Evolutionary conservation across 2,329 filamentous ascomycete genomes (phyloP).

Genomic region (Colletotrichum sp.): DNA sequence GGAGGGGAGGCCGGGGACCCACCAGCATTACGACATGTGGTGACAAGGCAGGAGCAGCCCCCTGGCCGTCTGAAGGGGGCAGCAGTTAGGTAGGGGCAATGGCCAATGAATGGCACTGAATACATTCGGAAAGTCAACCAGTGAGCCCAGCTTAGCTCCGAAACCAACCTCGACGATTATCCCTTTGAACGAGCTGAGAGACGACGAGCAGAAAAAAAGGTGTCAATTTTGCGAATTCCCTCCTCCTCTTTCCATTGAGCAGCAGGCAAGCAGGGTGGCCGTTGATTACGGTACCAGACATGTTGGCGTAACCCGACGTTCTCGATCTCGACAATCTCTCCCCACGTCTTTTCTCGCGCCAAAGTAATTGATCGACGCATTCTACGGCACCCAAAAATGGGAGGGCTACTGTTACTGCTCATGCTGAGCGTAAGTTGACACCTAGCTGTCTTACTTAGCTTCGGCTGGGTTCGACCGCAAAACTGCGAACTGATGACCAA

Average conservation of each 20-base stretch:
- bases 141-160: conserved; percentile 4
- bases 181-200: conserved; percentile 10
- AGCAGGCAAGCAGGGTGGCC: not conserved
- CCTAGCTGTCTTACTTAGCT: not conserved
- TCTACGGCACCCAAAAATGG: conserved; percentile 32
- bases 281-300: not conserved
- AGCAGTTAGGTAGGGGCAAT: not conserved
- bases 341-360: not conserved
- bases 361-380: not conserved
- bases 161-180: conserved; percentile 16
- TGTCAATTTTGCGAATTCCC: not conserved
- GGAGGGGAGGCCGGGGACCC: not conserved
- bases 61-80: not conserved
- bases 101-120: conserved; percentile 2
- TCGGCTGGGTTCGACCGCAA: not conserved
- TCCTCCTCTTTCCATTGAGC: not conserved
- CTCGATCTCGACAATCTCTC: conserved; percentile 1
- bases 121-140: not conserved
- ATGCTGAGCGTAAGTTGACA: conserved; percentile 42
- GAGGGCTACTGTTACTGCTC: conserved; percentile 42
- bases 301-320: conserved; percentile 9
- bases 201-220: not conserved
- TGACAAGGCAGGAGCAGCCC: conserved; percentile 2
- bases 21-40: conserved; percentile 16
- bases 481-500: not conserved